phyloP scores from a whole-genome alignment of 257 asterid genomes.

The Plectranthus barbatus region DNA sequence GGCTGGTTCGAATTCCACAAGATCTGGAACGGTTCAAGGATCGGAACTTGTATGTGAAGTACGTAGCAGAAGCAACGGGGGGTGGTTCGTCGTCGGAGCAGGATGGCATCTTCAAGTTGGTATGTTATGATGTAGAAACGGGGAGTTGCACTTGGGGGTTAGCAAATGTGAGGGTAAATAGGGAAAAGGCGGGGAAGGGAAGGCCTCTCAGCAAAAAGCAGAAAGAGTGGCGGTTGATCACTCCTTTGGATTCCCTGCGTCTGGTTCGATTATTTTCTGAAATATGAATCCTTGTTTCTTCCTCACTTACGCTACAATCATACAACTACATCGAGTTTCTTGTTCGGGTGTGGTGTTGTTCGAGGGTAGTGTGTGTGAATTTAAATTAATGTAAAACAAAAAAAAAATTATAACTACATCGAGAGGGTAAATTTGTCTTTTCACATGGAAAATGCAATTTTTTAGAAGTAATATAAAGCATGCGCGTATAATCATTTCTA shows the following conservation, averaged over 20 bases:
- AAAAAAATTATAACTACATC: too few relatives aligned
- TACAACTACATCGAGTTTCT: too few relatives aligned
- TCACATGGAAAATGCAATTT: too few relatives aligned
- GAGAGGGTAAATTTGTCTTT: too few relatives aligned
- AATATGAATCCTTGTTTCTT: slow-evolving; percentile 15
- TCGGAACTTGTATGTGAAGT: slow-evolving; percentile 65
- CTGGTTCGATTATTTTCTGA: slow-evolving; percentile 62
- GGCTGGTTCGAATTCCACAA: slow-evolving; percentile 62
- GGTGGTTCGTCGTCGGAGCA: slow-evolving; percentile 37
- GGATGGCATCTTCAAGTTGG: slow-evolving; percentile 61
- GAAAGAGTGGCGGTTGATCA: slow-evolving; percentile 69
- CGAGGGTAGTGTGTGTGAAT: too few relatives aligned
- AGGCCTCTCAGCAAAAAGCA: slow-evolving; percentile 83
- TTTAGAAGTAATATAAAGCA: too few relatives aligned
- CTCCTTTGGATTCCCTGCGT: slow-evolving; percentile 50
- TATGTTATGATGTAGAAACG: slow-evolving; percentile 44
- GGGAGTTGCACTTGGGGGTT: slow-evolving; percentile 67
- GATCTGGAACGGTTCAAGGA: slow-evolving; percentile 87
- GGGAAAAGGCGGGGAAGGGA: slow-evolving; percentile 87
- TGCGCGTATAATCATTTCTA: too few relatives aligned
- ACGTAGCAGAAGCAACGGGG: slow-evolving; percentile 30
- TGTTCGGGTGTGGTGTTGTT: too few relatives aligned
- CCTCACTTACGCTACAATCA: too few relatives aligned
- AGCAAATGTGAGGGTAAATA: slow-evolving; percentile 72
- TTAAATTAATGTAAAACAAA: too few relatives aligned